Evolutionary conservation across 73 alveolate genomes (phyloP).

Genomic region (Urostyla sp.): DNA sequence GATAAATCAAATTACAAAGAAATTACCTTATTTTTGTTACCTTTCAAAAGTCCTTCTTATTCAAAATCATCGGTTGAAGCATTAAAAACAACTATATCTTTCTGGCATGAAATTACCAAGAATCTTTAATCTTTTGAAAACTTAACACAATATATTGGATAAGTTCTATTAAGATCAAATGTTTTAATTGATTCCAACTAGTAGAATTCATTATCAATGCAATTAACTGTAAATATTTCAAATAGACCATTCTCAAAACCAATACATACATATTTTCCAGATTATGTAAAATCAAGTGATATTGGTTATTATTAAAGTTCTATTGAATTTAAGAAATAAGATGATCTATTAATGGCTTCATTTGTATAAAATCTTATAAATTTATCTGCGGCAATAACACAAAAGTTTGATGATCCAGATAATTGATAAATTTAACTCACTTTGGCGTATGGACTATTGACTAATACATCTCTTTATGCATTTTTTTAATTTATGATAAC

Average conservation of each 20-base stretch:
- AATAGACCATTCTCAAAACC: conserved; percentile 55
- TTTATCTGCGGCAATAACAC: conserved; percentile 33
- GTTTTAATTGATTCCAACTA: conserved; percentile 34
- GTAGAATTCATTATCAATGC: conserved; percentile 40
- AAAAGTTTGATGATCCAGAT: not conserved
- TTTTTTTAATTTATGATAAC: not conserved
- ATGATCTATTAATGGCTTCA: conserved; percentile 21
- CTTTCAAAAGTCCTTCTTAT: conserved; percentile 44
- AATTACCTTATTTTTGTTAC: conserved; percentile 30
- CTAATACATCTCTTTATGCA: conserved; percentile 27
- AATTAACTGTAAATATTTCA: conserved; percentile 42
- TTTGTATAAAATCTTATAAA: conserved; percentile 21
- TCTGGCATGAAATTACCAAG: conserved; percentile 31
- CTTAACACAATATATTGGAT: conserved; percentile 43
- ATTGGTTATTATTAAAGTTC: conserved; percentile 30
- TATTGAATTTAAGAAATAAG: conserved; percentile 14
- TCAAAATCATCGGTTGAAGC: conserved; percentile 53
- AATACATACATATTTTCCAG: conserved; percentile 39
- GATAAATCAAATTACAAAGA: conserved; percentile 27
- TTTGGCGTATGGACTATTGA: conserved; percentile 28
- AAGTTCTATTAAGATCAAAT: conserved; percentile 34
- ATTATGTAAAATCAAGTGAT: conserved; percentile 37
- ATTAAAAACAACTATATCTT: conserved; percentile 51
- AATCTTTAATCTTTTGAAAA: conserved; percentile 31
- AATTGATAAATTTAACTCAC: conserved; percentile 7